Base-by-base conservation (phyloP, 108 stramenopile genomes). In the Epithemia pelagica region DNA sequence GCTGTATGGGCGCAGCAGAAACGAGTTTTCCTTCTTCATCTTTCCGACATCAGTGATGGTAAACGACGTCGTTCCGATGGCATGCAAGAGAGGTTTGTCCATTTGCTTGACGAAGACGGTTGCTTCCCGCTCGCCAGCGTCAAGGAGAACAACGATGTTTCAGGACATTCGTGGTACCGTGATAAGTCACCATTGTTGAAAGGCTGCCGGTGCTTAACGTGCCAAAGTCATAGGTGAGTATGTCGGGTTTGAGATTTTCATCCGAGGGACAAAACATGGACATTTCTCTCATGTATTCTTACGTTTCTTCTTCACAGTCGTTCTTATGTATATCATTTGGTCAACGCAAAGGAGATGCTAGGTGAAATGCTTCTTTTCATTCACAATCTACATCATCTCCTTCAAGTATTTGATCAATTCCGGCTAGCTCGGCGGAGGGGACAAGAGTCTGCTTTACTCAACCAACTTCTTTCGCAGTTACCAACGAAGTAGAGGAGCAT, bases 301-400 rank as follows among this genome's bases (percentile, higher is more conserved):
- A n/a, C n/a, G n/a, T n/a, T n/a, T n/a, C n/a, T 15, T 46, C 15
- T 46, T 15, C 53, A 68, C 65, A 83, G 80, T 60, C 74, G 85
- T 20, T 78, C 87, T 27, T 93, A 93, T 64, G 74, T 93, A 28
- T 88, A 93, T 68, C 91, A 93, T 69, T 73, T 93, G 66, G 75
- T 88, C 23, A 68, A 74, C 30, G 89, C 89, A 51, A 86, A 88
- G 58, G 91, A 93, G 67, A 66, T 93, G 77, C 62, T 93, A 52
- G 88, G 87, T n/a, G 83, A 90, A 52, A 88, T 86, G 3, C 68
- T 93, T 10, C 68, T 93, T 1, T 90, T 90, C 67, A 77, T 74
- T 51, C 91, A 93, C 74, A 93, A 93, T 76, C 74, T 93, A 55
- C 85, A 90, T 68, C 85, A 85, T 56, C 27, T 90, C 73, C 37